Conservation (phyloP, 129 eudicot genomes). For the Solidago caesia region DNA sequence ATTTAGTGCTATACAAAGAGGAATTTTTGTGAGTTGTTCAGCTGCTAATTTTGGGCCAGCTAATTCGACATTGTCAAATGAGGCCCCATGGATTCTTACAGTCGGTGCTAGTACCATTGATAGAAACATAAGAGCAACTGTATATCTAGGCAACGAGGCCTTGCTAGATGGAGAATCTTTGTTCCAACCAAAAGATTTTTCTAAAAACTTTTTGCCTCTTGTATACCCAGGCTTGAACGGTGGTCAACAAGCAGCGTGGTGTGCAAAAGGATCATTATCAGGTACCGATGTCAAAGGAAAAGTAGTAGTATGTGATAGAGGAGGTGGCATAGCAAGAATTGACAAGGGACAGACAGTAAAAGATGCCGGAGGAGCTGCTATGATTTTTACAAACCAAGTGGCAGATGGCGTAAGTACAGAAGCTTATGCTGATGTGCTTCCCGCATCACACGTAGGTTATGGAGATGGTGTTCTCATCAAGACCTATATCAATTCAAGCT, state of each 20-base stretch:
- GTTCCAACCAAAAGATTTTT: conserved; percentile 38
- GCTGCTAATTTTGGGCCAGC: conserved; percentile 43
- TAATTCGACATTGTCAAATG: conserved; percentile 36
- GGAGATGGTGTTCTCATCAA: conserved; percentile 19
- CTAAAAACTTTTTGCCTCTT: conserved; percentile 20
- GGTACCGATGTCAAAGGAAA: conserved; percentile 30
- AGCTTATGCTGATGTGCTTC: conserved; percentile 34
- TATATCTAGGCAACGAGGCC: conserved; percentile 27
- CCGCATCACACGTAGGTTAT: conserved; percentile 31
- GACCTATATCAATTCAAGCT: conserved; percentile 24
- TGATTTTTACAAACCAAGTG: conserved; percentile 28
- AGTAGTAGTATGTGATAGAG: conserved; percentile 34
- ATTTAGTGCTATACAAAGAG: conserved; percentile 40
- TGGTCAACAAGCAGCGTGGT: conserved; percentile 17
- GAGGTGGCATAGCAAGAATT: conserved; percentile 18
- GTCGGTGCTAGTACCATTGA: conserved; percentile 55
- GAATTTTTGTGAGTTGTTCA: conserved; percentile 37
- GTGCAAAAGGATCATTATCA: conserved; percentile 31
- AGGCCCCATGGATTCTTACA: conserved; percentile 56
- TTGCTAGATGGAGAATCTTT: conserved; percentile 33
- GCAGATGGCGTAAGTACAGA: conserved; percentile 5
- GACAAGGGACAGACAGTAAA: conserved; percentile 27
- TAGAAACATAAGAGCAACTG: conserved; percentile 29
- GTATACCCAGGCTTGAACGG: conserved; percentile 30
- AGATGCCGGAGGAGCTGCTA: conserved; percentile 38